Percentiles rank a stretch among this genome's conserved stretches.
Conservation (phyloP, 306 rosid genomes). For the Gastrolobium villosum region DNA sequence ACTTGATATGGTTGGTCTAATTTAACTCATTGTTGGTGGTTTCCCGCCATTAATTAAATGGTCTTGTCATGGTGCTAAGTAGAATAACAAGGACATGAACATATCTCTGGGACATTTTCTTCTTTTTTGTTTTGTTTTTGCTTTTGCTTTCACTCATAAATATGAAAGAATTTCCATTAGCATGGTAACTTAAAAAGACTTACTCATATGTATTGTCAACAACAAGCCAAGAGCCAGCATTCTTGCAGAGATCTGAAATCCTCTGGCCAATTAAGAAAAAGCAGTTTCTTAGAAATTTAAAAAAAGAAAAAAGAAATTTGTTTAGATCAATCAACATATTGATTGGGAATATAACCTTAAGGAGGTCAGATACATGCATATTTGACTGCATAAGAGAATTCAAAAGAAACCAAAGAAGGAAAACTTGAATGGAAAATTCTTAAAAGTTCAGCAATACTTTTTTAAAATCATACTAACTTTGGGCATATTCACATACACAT, state of each 20-base stretch:
- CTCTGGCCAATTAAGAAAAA: conserved; percentile 66
- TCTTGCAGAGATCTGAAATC: conserved; percentile 78
- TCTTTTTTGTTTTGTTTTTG: too few relatives aligned
- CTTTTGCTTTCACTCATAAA: not conserved
- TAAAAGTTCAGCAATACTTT: not conserved
- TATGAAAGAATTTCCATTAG: conserved; percentile 16
- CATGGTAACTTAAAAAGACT: conserved; percentile 29
- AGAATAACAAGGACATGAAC: conserved; percentile 16
- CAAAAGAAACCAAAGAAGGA: conserved; percentile 4
- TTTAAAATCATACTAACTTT: not conserved
- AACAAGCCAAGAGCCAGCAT: conserved; percentile 90
- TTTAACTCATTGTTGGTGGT: too few relatives aligned
- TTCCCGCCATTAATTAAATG: not conserved
- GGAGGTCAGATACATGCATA: not conserved
- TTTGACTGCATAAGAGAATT: conserved; percentile 8
- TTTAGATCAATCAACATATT: conserved; percentile 32
- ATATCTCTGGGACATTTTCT: not conserved
- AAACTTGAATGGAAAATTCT: conserved; percentile 1
- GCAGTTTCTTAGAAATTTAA: conserved; percentile 45
- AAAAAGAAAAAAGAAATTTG: not conserved
- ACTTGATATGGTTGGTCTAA: too few relatives aligned
- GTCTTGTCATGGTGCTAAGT: not conserved
- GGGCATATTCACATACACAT: not conserved
- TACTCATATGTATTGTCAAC: conserved; percentile 97
- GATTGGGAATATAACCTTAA: not conserved